Evolutionary conservation across 768 basidiomycete genomes (phyloP).

Genomic region (Imleria badia): DNA sequence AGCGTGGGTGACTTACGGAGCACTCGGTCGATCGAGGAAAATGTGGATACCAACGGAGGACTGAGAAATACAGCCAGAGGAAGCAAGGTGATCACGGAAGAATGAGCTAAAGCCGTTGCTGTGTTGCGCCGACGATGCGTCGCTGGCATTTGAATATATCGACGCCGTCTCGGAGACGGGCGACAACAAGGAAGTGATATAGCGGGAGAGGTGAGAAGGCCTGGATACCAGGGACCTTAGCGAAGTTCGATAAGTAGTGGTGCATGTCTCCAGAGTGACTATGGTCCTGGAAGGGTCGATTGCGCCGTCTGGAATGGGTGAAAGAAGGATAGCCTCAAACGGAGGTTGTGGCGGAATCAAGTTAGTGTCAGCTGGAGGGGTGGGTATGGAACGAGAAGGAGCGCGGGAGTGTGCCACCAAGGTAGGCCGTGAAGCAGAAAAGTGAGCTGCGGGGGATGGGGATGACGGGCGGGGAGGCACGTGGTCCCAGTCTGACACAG

Average conservation of each 20-base stretch:
- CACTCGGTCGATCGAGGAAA: slow-evolving; percentile 78
- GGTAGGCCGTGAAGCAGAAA: slow-evolving; percentile 37
- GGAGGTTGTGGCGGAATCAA: slow-evolving; percentile 49
- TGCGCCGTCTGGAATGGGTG: slow-evolving; percentile 46
- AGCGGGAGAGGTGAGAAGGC: slow-evolving; percentile 63
- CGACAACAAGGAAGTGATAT: slow-evolving; percentile 47
- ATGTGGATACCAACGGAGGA: slow-evolving; percentile 56
- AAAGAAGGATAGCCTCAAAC: slow-evolving; percentile 68
- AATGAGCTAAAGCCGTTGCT: slow-evolving; percentile 43
- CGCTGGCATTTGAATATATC: slow-evolving; percentile 52
- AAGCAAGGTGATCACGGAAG: slow-evolving; percentile 63
- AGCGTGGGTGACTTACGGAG: slow-evolving; percentile 56
- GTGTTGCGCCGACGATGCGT: slow-evolving; percentile 23
- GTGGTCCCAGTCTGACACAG: slow-evolving; percentile 30
- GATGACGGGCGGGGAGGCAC: slow-evolving; percentile 35
- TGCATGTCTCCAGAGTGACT: slow-evolving; percentile 74
- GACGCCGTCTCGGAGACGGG: slow-evolving; percentile 51
- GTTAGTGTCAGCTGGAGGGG: slow-evolving; percentile 47
- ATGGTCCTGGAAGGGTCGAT: slow-evolving; percentile 62
- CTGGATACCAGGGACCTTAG: slow-evolving; percentile 66
- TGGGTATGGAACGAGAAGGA: slow-evolving; percentile 46
- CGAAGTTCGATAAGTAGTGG: slow-evolving; percentile 62
- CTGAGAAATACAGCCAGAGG: slow-evolving; percentile 52
- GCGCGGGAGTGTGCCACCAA: slow-evolving; percentile 29
- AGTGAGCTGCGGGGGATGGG: slow-evolving; percentile 27